Base-by-base conservation (phyloP, 139 green algal genomes). In the Closterium sp. region DNA sequence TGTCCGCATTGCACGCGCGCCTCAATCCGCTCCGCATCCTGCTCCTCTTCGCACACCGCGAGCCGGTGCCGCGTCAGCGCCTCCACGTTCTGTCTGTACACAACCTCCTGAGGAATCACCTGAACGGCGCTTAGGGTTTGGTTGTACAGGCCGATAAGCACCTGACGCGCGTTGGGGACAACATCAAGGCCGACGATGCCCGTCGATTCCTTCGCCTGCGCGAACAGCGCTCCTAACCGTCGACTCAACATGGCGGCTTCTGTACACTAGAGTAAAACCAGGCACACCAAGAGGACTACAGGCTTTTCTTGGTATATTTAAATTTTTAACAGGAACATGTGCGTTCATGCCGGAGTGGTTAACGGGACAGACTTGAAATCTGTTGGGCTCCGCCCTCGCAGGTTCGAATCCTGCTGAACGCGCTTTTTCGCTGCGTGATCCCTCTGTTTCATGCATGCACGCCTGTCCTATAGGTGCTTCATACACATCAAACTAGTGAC, bases 41-140 rank as follows among this genome's bases (percentile, higher is more conserved):
- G 10, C 85, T 89, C 92, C 30, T 93, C 90, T 42, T 92, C 28
- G 85, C 34, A 87, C n/a, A 91, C 79, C 11, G 86, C 30, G 31
- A 95, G 88, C n/a, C 91, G 88, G 9, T 91, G 50, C 70, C 34
- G 24, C 85, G 92, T 91, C 27, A 95, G 29, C 87, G 91, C 50
- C 85, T 95, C 94, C 42, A 95, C 92, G n/a, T 86, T 92, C 7
- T 38, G 89, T 9, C 94, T 79, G 89, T 95, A 95, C 31, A 42
- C 87, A 3, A 92, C 94, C 21, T 93, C 31, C 30, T 87, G 24
- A 31, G 94, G 94, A 28, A 95, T 94, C 9, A 38, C 92, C 29
- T 94, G 27, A 2, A 95, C 89, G 22, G 31, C 70, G 19, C 70
- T 86, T 17, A 95, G 89, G 11, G 91, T 94, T 38, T 91, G 4